Evolutionary conservation across 371 early-diverging fungal species (phyloP).

Genomic region (Mortierella sp.): DNA sequence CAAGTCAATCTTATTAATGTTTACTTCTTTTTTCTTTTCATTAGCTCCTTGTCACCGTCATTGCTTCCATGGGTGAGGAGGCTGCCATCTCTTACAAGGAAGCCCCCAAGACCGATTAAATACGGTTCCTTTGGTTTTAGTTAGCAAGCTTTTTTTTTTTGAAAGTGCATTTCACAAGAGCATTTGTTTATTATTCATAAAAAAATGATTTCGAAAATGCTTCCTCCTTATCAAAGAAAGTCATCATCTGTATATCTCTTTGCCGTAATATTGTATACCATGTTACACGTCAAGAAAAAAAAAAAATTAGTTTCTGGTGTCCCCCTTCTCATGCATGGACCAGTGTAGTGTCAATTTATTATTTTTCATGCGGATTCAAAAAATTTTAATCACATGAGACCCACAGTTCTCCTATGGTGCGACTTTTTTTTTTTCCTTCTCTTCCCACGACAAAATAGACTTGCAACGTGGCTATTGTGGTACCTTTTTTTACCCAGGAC

Average conservation of each 20-base stretch:
- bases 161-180: constrained; percentile 20
- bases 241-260: no score
- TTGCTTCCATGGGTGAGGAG: constrained; percentile 97
- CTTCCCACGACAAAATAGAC: no score
- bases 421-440: no score
- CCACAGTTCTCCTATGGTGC: not conserved
- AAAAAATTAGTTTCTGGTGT: not conserved
- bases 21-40: constrained; percentile 1
- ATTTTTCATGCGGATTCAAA: no score
- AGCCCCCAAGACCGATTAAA: constrained; percentile 59
- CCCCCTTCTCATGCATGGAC: no score
- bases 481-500: no score
- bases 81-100: constrained; percentile 82
- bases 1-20: not conserved
- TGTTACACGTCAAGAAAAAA: not conserved
- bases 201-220: constrained; percentile 8
- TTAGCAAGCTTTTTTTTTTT: constrained; percentile 14
- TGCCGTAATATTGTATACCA: no score
- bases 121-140: not conserved
- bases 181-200: constrained; percentile 12
- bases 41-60: constrained; percentile 84
- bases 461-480: no score
- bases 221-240: not conserved
- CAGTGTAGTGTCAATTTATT: no score
- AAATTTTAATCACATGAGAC: no score